Conservation (phyloP, 1,284 basidiomycete species). For the Papiliotrema laurentii region DNA sequence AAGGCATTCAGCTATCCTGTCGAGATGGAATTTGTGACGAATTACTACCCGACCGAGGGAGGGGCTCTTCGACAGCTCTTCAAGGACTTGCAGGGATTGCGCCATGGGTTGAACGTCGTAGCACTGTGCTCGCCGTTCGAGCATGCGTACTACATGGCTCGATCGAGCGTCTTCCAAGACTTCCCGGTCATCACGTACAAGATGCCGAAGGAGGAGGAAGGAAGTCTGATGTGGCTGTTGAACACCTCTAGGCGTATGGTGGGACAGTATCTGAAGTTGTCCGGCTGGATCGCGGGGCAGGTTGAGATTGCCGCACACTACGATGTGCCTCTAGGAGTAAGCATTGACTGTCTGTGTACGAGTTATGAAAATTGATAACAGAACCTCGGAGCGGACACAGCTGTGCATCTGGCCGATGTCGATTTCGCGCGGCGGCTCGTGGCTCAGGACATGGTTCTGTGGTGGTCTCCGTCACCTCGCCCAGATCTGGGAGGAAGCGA, state of each 20-base stretch:
- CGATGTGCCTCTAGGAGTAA: conserved; percentile 74
- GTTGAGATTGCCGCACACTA: conserved; percentile 83
- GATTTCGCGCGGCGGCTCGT: conserved; percentile 82
- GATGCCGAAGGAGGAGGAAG: conserved; percentile 60
- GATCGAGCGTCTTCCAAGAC: conserved; percentile 66
- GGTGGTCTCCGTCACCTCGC: conserved; percentile 90
- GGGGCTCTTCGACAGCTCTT: conserved; percentile 83
- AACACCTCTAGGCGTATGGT: conserved; percentile 64
- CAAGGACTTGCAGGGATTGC: conserved; percentile 68
- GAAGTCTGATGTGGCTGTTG: conserved; percentile 54
- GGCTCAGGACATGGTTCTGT: conserved; percentile 85
- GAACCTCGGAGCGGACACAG: conserved; percentile 86
- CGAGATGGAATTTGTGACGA: conserved; percentile 63
- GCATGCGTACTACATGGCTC: conserved; percentile 74
- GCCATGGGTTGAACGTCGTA: conserved; percentile 61
- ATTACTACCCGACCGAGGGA: conserved; percentile 72
- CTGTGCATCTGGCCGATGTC: conserved; percentile 81
- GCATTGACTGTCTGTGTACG: conserved; percentile 8
- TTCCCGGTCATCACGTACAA: conserved; percentile 88
- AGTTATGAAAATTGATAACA: conserved; percentile 17
- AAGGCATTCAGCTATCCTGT: conserved; percentile 64
- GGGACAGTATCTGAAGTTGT: conserved; percentile 71
- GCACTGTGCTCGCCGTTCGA: conserved; percentile 84
- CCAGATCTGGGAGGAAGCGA: conserved; percentile 94
- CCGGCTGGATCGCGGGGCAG: conserved; percentile 75